Evolutionary conservation across 805 yeast genomes (phyloP), one percentile per base, ranked within the genome.

Genomic region (Barnettozyma pratensis): DNA sequence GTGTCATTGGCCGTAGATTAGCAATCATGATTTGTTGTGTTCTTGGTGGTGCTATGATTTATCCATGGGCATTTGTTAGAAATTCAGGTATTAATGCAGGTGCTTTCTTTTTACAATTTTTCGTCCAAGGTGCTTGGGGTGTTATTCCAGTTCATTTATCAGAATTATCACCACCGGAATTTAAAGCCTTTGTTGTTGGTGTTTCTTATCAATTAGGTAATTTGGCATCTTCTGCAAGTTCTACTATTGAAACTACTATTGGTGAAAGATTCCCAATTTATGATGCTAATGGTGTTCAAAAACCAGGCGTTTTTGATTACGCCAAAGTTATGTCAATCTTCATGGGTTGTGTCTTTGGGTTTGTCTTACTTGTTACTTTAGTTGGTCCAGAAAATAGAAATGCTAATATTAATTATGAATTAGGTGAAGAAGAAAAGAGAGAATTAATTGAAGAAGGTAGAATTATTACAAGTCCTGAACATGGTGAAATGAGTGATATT

Each of bases 91-190:
- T 77, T 49, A 75, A 76, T 54, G 83, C 82, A 0, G 83, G 82
- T 52, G 85, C 68, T 1, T 80, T 81, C 62, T 80, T 78, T 66
- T 64, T 81, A 50, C 86, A 81, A 59, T 77, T 77, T 59, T 77
- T 75, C 51, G 85, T 82, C 46, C 85, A 80, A 66, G 87, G 87
- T 58, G 80, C 82, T 29, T 82, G 85, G 83, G 87, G 87, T 56
- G 81, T 80, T 39, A 70, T 77, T 46, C 87, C 87, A 46, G 71
- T 80, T 49, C 84, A 81, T 63, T 66, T 82, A 46, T 70, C 80
- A 4, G 86, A 80, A 63, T 69, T 83, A 52, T 73, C 84, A 38
- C 83, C 83, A 49, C 81, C 83, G 25, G 79, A 77, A 51, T 80
- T 76, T 67, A 72, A 83, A 64, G 73, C 87, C 7, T 79, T 83